Conservation (phyloP, 768 basidiomycete species). For the Leccinum longicurvipes region DNA sequence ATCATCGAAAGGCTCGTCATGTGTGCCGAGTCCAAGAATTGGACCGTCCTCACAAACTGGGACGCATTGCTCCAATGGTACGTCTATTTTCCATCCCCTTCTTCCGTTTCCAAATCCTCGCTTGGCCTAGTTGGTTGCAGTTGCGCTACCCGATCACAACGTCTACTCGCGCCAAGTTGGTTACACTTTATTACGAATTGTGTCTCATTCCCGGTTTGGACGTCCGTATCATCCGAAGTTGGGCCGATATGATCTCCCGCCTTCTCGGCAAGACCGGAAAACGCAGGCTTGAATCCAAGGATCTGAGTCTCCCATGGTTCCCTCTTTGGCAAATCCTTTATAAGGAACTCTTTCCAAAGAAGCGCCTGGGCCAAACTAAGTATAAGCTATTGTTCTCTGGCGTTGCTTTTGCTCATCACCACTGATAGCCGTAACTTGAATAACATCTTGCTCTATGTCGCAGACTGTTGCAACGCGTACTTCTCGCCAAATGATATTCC, state of each 20-base stretch:
- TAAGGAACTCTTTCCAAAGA: constrained; percentile 74
- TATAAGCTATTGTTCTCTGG: constrained; percentile 33
- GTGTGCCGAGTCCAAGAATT: constrained; percentile 72
- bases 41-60: constrained; percentile 72
- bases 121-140: constrained; percentile 63
- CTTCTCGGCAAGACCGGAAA: constrained; percentile 66
- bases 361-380: constrained; percentile 56
- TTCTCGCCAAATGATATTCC: constrained; percentile 63
- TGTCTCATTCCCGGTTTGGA: constrained; percentile 74
- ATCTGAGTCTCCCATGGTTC: constrained; percentile 69
- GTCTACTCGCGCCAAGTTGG: constrained; percentile 67
- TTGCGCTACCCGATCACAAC: constrained; percentile 78
- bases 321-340: constrained; percentile 73
- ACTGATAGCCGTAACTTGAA: constrained; percentile 53
- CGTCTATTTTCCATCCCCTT: constrained; percentile 21
- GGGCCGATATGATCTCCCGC: constrained; percentile 77
- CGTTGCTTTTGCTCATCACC: not conserved
- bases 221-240: constrained; percentile 63
- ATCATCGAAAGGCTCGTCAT: constrained; percentile 68
- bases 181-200: constrained; percentile 74
- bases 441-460: constrained; percentile 71
- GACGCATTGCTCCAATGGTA: constrained; percentile 79
- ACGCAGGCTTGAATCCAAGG: constrained; percentile 62
- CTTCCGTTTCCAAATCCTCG: constrained; percentile 5
- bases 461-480: constrained; percentile 70